phyloP scores from a whole-genome alignment of 78 protist genomes.

The Polysphondylium violaceum region DNA sequence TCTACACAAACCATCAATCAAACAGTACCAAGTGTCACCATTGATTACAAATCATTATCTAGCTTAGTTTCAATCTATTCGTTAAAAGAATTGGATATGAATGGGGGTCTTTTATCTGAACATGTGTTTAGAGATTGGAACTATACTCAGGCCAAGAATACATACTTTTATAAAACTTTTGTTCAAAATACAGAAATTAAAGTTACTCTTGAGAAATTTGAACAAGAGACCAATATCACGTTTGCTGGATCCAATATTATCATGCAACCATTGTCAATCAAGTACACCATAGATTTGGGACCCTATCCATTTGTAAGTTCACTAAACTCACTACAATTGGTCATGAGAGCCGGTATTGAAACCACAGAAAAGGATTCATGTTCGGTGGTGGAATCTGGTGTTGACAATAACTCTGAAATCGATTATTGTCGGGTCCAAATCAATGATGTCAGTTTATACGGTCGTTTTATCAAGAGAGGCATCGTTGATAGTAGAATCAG shows the following conservation, averaged over 20 bases:
- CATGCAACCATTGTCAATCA: slow-evolving; percentile 36
- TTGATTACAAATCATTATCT: no score
- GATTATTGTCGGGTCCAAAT: slow-evolving; percentile 1
- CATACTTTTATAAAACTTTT: no score
- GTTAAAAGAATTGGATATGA: no score
- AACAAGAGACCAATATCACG: not conserved
- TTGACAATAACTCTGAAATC: not conserved
- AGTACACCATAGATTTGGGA: slow-evolving; percentile 25
- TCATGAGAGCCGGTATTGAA: slow-evolving; percentile 3
- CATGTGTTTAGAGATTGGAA: no score
- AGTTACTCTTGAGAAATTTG: slow-evolving; percentile 6
- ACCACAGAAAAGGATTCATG: not conserved
- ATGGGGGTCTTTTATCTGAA: no score
- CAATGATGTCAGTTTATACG: slow-evolving; percentile 5
- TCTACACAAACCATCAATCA: no score
- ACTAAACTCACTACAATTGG: slow-evolving; percentile 20
- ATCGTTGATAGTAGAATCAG: not conserved
- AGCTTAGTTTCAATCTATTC: no score
- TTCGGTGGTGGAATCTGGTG: not conserved
- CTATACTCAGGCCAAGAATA: no score
- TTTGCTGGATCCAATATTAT: not conserved
- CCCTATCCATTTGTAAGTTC: not conserved
- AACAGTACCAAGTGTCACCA: no score
- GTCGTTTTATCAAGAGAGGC: slow-evolving; percentile 17
- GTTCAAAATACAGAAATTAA: no score